Conservation (phyloP, 1,284 basidiomycete species). For the Porodaedalea pini region DNA sequence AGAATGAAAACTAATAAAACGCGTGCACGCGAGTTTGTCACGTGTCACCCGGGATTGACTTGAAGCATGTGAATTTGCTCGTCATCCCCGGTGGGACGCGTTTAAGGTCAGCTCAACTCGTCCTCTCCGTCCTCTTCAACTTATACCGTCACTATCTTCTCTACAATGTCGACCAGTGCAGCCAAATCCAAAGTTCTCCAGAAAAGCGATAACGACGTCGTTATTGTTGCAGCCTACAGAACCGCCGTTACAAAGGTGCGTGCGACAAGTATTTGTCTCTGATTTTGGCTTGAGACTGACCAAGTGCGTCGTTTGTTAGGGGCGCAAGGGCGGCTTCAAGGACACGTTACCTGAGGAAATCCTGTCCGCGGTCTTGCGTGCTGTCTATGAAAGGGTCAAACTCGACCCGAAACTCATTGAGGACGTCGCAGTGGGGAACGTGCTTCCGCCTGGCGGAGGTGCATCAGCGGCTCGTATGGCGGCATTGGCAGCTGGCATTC, state of each 20-base stretch:
- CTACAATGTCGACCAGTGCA: conserved; percentile 27
- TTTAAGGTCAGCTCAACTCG: too few relatives aligned
- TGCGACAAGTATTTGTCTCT: neutral
- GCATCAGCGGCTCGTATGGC: conserved; percentile 93
- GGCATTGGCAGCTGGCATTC: conserved; percentile 87
- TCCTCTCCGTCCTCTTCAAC: too few relatives aligned
- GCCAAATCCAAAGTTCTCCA: conserved; percentile 50
- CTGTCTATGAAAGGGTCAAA: conserved; percentile 59
- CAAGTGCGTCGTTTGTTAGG: conserved; percentile 36
- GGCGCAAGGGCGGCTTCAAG: conserved; percentile 92
- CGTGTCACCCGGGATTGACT: too few relatives aligned
- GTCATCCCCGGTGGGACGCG: too few relatives aligned
- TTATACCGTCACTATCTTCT: too few relatives aligned
- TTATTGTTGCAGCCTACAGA: conserved; percentile 85
- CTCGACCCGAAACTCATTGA: conserved; percentile 84
- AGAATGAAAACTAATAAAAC: too few relatives aligned
- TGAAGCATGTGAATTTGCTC: too few relatives aligned
- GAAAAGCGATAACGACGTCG: conserved; percentile 79
- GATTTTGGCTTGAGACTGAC: neutral
- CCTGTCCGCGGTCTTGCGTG: conserved; percentile 78
- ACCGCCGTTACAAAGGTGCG: conserved; percentile 86
- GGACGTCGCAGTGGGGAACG: conserved; percentile 90
- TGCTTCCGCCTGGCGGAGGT: conserved; percentile 89
- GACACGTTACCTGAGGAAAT: conserved; percentile 90
- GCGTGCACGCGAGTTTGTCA: too few relatives aligned